Evolutionary conservation across 225 moss, liverwort and hornwort genomes (phyloP), one percentile per base, ranked within the genome.

Genomic region (Physcomitrellopsis africana): DNA sequence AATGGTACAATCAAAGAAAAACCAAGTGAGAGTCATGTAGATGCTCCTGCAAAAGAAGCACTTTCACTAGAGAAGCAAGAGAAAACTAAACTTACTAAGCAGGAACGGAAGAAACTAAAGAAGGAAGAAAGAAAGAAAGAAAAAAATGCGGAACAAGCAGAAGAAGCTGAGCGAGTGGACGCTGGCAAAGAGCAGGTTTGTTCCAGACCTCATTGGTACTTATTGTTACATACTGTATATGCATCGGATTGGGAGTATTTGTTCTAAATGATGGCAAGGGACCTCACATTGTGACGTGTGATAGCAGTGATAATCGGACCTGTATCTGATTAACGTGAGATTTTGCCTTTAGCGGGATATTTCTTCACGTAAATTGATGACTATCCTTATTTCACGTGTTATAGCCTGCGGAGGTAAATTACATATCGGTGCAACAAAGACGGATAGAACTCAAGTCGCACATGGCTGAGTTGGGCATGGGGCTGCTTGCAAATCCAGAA

Each of bases 401-500:
- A 23, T 57, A 68, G 67, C 78, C 90, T 76, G 86, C 76, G 54
- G 77, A 81, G 60, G 73, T 84, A 63, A 84, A 82, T 78, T 90
- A 88, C 59, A 88, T 86, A 53, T 91, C 90, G 61, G 83, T 86
- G 54, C 90, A 99, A 73, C 85, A 91, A 76, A 92, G 95, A 77
- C 84, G 85, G 63, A 27, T 85, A 45, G 89, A 84, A 43, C 78
- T 90, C 62, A 93, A 92, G 84, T 77, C 82, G 27, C 84, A 80
- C 76, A 99, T 95, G 93, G 99, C 99, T 74, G 95, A 93, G 83
- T 85, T 95, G 63, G 99, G 90, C 4, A 89, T 86, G 81, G 90
- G 86, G 5, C 82, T 99, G 65, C 89, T 92, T 56, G 88, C 84
- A 59, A 93, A 93, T 86, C 99, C 99, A 60, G 92, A 90, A 76